Conservation (phyloP, 2,329 filamentous ascomycete species). For the Aspergillus texensis region DNA sequence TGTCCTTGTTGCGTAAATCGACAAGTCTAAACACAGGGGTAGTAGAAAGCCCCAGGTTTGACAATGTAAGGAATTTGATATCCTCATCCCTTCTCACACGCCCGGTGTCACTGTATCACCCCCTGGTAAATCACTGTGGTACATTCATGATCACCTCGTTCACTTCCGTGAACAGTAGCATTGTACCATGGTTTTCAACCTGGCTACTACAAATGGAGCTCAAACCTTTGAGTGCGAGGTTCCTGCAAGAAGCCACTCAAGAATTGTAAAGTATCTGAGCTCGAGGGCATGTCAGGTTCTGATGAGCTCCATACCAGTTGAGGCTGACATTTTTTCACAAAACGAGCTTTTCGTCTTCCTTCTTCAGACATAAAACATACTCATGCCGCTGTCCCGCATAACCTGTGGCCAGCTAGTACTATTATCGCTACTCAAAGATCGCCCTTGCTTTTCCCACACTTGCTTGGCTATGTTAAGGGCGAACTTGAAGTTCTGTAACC, state of each 20-base stretch:
- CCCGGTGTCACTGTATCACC: no score
- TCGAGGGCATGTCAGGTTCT: no score
- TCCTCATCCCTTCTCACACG: no score
- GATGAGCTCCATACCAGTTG: background rate
- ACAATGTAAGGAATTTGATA: no score
- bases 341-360: background rate
- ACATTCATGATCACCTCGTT: no score
- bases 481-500: slow-evolving; percentile 35
- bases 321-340: background rate
- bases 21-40: no score
- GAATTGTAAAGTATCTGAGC: no score
- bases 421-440: background rate
- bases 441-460: slow-evolving; percentile 34
- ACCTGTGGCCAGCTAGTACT: slow-evolving; percentile 8
- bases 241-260: background rate
- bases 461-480: slow-evolving; percentile 28
- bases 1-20: no score
- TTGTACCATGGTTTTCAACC: background rate
- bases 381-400: slow-evolving; percentile 5
- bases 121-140: no score
- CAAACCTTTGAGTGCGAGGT: background rate
- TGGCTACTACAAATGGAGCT: background rate
- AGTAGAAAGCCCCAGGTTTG: no score
- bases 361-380: slow-evolving; percentile 10
- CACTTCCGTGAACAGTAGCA: background rate